Conservation (phyloP, 2,329 filamentous ascomycete species). For the Alternaria conjuncta region DNA sequence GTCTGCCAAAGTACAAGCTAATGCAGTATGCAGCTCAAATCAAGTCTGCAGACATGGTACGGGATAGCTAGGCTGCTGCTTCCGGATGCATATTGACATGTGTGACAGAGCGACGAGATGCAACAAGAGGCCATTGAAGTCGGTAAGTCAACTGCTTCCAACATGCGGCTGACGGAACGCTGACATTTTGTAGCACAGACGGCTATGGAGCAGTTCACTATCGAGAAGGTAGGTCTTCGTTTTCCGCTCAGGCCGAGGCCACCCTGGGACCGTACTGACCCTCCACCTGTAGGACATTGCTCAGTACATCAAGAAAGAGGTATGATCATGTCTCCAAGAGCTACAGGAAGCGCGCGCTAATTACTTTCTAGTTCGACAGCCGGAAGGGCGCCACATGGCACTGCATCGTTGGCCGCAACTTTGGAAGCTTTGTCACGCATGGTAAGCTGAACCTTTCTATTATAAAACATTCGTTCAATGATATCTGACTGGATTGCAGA, state of each 20-base stretch:
- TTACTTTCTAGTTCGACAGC: slow-evolving; percentile 97
- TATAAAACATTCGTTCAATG: too few species aligned
- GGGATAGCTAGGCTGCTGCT: slow-evolving; percentile 20
- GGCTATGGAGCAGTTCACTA: slow-evolving; percentile 73
- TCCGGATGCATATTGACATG: slow-evolving; percentile 20
- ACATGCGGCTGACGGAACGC: slow-evolving; percentile 20
- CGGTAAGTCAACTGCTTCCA: slow-evolving; percentile 65
- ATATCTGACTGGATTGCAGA: slow-evolving; percentile 62
- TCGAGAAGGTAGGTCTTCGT: slow-evolving; percentile 67
- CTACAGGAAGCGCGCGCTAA: slow-evolving; percentile 21
- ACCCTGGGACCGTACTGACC: slow-evolving; percentile 8
- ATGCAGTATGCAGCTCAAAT: slow-evolving; percentile 74
- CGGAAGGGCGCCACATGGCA: slow-evolving; percentile 99
- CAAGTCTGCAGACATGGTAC: slow-evolving; percentile 98
- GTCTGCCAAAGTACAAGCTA: slow-evolving; percentile 26
- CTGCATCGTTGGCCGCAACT: slow-evolving; percentile 98
- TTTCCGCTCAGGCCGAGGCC: background rate
- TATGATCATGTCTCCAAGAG: slow-evolving; percentile 52
- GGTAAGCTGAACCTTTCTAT: slow-evolving; percentile 61
- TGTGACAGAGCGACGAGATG: slow-evolving; percentile 87
- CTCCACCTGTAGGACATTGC: slow-evolving; percentile 77
- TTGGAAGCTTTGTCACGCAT: slow-evolving; percentile 98
- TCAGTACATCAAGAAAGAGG: slow-evolving; percentile 93
- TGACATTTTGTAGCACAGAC: slow-evolving; percentile 63
- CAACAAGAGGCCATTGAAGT: slow-evolving; percentile 94